Base-by-base conservation (phyloP, 257 asterid genomes). In the Haberlea rhodopensis region DNA sequence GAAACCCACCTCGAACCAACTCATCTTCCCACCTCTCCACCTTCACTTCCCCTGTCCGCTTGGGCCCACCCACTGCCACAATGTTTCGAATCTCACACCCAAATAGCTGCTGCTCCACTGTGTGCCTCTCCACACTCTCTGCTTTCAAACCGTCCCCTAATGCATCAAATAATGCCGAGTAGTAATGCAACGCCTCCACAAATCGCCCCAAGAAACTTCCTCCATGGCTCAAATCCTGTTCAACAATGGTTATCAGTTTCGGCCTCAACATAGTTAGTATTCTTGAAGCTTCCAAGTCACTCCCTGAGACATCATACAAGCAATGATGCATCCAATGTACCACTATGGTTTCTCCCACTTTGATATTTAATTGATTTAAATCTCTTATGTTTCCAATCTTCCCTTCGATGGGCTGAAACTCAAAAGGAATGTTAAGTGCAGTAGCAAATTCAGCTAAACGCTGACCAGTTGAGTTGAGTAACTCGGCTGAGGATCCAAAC, bases 11-110 rank as follows among this genome's bases (percentile, higher is more conserved):
- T n/a, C n/a, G n/a, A n/a, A n/a, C n/a, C n/a, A n/a, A n/a, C n/a
- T n/a, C n/a, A 71, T 88, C 96, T 59, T 91, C 87, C 97, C 96
- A 90, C 58, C 88, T 75, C 78, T 82, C 97, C 76, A 85, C 84
- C n/a, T n/a, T n/a, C 40, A 76, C 82, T 57, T 84, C 96, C 25
- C 92, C 91, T 0, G 85, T 85, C 80, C 96, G 62, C 68, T 86
- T 89, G 2, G 95, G 96, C 59, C 96, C 96, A 1, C 91, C 92
- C 0, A 89, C 95, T 0, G 94, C 95, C 66, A 90, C 87, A 16
- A 90, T 87, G 70, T 90, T 90, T 86, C 92, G 70, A 1, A 90
- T 90, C 74, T 90, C 96, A 37, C 85, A 73, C 10, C 95, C 91
- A 1, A 91, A 77, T 67, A 88, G 53, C 69, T 88, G 98, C 79